phyloP scores from a whole-genome alignment of 148 eudicot genomes.

The Simmondsia chinensis region DNA sequence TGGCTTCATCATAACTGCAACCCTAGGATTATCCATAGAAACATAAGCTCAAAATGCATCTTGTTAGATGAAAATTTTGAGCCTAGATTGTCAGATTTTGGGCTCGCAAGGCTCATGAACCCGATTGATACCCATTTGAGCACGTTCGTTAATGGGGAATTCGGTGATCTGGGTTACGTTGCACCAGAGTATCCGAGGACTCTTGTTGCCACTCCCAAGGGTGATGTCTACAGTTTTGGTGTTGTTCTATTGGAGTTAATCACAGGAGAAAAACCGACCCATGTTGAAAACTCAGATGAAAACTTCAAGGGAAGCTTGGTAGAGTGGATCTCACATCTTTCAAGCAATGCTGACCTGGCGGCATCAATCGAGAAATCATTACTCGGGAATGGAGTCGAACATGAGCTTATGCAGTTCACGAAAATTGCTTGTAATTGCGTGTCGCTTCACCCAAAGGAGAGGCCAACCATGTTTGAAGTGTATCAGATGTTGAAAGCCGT shows the following conservation, averaged over 20 bases:
- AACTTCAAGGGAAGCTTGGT: slow-evolving; percentile 46
- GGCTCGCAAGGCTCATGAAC: slow-evolving; percentile 49
- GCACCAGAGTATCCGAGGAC: slow-evolving; percentile 42
- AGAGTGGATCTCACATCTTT: slow-evolving; percentile 27
- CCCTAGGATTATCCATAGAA: slow-evolving; percentile 42
- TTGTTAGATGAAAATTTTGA: slow-evolving; percentile 35
- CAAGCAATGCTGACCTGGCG: slow-evolving; percentile 10
- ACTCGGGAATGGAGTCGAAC: slow-evolving; percentile 20
- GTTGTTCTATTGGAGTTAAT: slow-evolving; percentile 32
- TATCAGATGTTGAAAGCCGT: slow-evolving; percentile 35
- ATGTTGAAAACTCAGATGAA: slow-evolving; percentile 21
- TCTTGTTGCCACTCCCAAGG: slow-evolving; percentile 41
- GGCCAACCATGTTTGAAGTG: slow-evolving; percentile 51
- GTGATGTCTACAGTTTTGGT: slow-evolving; percentile 45
- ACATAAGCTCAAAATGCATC: slow-evolving; percentile 49
- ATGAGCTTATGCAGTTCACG: slow-evolving; percentile 30
- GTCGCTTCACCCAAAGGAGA: slow-evolving; percentile 23
- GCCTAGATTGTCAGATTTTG: slow-evolving; percentile 40
- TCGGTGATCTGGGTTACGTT: slow-evolving; percentile 42
- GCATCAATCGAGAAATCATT: slow-evolving; percentile 27
- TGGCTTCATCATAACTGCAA: slow-evolving; percentile 51
- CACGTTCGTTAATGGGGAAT: slow-evolving; percentile 46
- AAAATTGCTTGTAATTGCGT: slow-evolving; percentile 35
- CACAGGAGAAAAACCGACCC: slow-evolving; percentile 35
- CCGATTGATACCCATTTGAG: slow-evolving; percentile 48